Conservation (phyloP, 306 rosid genomes). For the Bauhinia variegata region DNA sequence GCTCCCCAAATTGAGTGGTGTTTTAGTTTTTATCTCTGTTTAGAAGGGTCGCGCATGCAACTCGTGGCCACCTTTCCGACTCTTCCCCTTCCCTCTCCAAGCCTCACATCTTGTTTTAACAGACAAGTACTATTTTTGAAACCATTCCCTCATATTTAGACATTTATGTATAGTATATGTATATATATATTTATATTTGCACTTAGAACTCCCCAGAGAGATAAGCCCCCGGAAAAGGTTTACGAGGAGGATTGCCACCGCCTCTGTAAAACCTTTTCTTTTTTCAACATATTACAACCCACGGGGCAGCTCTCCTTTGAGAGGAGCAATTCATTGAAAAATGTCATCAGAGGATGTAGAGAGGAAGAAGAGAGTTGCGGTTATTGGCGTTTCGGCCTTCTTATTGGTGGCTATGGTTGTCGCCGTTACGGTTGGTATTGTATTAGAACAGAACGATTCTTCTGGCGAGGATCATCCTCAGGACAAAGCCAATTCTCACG, state of each 20-base stretch:
- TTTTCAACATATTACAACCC: no score
- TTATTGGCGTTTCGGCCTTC: slow-evolving; percentile 31
- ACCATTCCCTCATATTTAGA: not conserved
- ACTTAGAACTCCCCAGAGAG: no score
- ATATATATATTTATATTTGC: no score
- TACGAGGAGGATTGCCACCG: no score
- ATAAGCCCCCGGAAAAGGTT: no score
- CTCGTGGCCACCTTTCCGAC: slow-evolving; percentile 24
- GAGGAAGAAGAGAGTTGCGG: slow-evolving; percentile 24
- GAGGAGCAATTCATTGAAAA: slow-evolving; percentile 34
- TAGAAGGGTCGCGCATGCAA: no score
- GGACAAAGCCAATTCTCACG: not conserved
- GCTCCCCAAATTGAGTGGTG: slow-evolving; percentile 17
- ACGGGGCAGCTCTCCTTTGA: no score
- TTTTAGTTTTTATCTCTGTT: slow-evolving; percentile 11
- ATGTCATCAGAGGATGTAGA: slow-evolving; percentile 37
- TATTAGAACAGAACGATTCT: no score
- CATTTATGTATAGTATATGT: no score
- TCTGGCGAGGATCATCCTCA: no score
- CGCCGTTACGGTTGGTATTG: slow-evolving; percentile 44
- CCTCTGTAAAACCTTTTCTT: no score
- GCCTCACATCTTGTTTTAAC: slow-evolving; percentile 43
- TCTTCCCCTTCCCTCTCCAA: slow-evolving; percentile 29
- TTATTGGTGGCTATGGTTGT: slow-evolving; percentile 51
- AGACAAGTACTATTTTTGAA: slow-evolving; percentile 33